Conservation (phyloP, 768 basidiomycete genomes). For the Leccinum disarticulatum region DNA sequence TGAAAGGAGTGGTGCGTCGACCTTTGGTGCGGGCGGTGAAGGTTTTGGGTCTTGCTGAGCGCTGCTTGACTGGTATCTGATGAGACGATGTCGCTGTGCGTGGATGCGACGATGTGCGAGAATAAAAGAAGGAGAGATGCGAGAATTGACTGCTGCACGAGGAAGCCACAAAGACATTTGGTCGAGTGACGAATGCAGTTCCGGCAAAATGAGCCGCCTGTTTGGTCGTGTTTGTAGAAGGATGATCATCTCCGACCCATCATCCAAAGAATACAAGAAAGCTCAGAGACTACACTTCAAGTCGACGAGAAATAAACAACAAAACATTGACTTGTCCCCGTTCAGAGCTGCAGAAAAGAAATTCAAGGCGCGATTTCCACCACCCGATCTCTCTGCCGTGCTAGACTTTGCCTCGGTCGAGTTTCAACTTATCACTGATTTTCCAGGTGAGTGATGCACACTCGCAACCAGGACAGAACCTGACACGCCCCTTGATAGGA, state of each 20-base stretch:
- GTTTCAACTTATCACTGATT: slow-evolving; percentile 8
- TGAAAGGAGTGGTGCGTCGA: slow-evolving; percentile 47
- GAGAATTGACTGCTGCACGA: slow-evolving; percentile 45
- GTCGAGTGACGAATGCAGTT: background rate
- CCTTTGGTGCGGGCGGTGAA: slow-evolving; percentile 48
- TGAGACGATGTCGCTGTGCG: background rate
- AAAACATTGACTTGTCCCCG: slow-evolving; percentile 63
- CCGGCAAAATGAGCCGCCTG: slow-evolving; percentile 7
- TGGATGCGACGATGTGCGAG: slow-evolving; percentile 29
- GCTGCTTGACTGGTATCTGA: slow-evolving; percentile 15
- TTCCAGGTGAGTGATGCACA: slow-evolving; percentile 41
- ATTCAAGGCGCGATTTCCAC: slow-evolving; percentile 78
- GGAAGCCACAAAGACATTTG: slow-evolving; percentile 80
- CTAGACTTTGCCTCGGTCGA: slow-evolving; percentile 60
- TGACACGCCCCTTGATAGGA: slow-evolving; percentile 47
- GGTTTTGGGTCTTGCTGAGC: slow-evolving; percentile 43
- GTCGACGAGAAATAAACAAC: slow-evolving; percentile 54
- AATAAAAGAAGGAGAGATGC: slow-evolving; percentile 14
- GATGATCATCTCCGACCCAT: slow-evolving; percentile 16
- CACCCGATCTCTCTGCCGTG: slow-evolving; percentile 66
- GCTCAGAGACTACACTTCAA: slow-evolving; percentile 58
- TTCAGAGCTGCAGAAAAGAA: slow-evolving; percentile 79
- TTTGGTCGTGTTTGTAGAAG: slow-evolving; percentile 32
- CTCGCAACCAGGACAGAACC: background rate
- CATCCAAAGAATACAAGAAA: slow-evolving; percentile 35